Conservation (phyloP, 306 rosid genomes). For the barrel medic (Medicago truncatula) region MtrunA17r5.0-ANR NC_053043.1:49134501-49135000, state of each 20-base stretch:
- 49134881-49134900: too few species aligned
- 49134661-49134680: neutral
- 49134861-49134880: neutral
- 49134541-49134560: too few species aligned
- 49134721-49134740: neutral
- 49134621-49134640: neutral
- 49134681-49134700: neutral
- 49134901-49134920: too few species aligned
- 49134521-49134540: too few species aligned
- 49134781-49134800: neutral
- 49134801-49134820: conserved; percentile 14
- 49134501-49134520: too few species aligned
- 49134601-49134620: too few species aligned
- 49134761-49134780: conserved; percentile 13
- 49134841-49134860: neutral
- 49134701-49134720: neutral
- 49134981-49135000: too few species aligned
- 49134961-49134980: neutral
- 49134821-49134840: neutral
- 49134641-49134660: neutral
- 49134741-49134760: neutral
- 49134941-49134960: conserved; percentile 14
- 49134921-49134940: too few species aligned
- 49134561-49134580: too few species aligned
- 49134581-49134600: too few species aligned